Evolutionary conservation across 2,329 filamentous ascomycete genomes (phyloP), one percentile per base, ranked within the genome.

Genomic region (Colletotrichum coccodes): DNA sequence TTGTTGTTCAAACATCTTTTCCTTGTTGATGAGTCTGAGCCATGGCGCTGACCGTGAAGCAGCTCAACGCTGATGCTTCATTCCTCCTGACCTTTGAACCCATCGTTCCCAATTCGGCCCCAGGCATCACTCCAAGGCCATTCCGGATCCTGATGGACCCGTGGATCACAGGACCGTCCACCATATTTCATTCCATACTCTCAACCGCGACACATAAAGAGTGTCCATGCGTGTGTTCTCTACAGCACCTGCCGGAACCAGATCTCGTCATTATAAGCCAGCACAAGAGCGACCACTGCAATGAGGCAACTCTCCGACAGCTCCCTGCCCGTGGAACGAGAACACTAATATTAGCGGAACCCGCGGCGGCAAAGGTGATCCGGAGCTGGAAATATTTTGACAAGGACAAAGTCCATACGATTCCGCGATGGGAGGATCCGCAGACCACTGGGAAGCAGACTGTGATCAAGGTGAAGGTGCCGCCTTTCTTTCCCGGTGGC

Each of bases 71-170:
- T 58, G 90, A 92, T 75, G 85, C 89, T 40, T 89, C 88, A 3
- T 92, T 92, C 76, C 83, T 92, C 40, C 82, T 92, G 50, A 87
- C 86, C 32, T 91, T 92, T 74, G 82, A 86, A 64, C 87, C 88
- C 36, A 79, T 86, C 32, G 79, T 82, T n/a, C 79, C 83, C 54
- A 76, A 83, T 63, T 72, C 78, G 49, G 72, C 78, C 23, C 78
- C 78, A 58, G 67, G 73, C 63, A 59, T 76, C 59, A 80, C 80
- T 34, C 82, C 83, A 14, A 82, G 82, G 58, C 84, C 86, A 4
- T 94, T 91, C 77, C 89, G 87, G 18, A 86, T 94, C 60, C 84
- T 94, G 46, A 79, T 94, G 58, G 92, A 95, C 76, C 92, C 92
- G 4, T 94, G 91, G 89, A 83, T 93, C 36, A 82, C 83, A 12